Conservation (phyloP, 169 alveolate species). For the Cryptosporidium muris region DNA sequence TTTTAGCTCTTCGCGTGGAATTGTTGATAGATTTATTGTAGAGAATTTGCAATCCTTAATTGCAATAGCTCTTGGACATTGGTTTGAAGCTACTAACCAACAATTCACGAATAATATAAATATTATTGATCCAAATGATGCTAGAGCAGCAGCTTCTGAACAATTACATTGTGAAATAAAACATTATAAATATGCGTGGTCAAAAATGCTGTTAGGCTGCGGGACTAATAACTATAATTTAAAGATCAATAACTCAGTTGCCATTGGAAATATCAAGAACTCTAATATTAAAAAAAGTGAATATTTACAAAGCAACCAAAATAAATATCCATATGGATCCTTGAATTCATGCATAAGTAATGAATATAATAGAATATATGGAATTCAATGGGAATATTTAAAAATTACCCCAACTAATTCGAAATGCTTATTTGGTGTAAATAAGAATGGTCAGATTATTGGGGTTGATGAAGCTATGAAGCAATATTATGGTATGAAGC, state of each 20-base stretch:
- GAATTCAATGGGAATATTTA: conserved; percentile 45
- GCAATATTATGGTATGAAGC: conserved; percentile 62
- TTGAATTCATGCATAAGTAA: background rate
- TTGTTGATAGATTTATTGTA: conserved; percentile 72
- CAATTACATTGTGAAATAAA: conserved; percentile 23
- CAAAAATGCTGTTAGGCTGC: background rate
- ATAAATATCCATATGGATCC: background rate
- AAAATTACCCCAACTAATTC: conserved; percentile 8
- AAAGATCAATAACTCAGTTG: background rate
- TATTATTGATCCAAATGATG: conserved; percentile 35
- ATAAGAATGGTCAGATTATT: conserved; percentile 7
- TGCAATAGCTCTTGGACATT: conserved; percentile 76
- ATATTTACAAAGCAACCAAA: no score
- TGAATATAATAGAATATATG: conserved; percentile 13
- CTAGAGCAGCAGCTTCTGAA: conserved; percentile 27
- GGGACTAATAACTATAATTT: background rate
- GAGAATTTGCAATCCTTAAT: conserved; percentile 74
- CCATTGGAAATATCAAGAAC: background rate
- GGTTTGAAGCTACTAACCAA: conserved; percentile 75
- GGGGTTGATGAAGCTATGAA: conserved; percentile 33
- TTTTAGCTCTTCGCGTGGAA: conserved; percentile 73
- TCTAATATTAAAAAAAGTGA: background rate
- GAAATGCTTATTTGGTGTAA: conserved; percentile 12
- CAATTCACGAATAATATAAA: conserved; percentile 14
- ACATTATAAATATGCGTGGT: conserved; percentile 8